Evolutionary conservation across 257 asterid species (phyloP).

Genomic region (Gentiana straminea): DNA sequence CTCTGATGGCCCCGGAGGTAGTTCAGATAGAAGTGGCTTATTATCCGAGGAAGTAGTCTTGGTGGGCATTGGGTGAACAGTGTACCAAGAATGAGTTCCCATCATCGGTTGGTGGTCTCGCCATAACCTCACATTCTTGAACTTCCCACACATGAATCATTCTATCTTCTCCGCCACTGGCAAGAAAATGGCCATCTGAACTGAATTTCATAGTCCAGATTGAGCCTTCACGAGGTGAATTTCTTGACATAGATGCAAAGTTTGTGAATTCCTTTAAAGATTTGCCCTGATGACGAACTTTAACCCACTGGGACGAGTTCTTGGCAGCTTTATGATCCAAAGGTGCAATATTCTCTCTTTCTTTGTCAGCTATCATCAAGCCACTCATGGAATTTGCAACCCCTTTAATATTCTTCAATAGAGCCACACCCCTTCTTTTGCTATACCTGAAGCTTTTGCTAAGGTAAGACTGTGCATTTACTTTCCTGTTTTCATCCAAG

Average conservation of each 20-base stretch:
- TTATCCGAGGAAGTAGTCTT: constrained; percentile 18
- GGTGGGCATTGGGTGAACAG: constrained; percentile 44
- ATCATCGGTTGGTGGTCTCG: constrained; percentile 39
- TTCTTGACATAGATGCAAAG: constrained; percentile 63
- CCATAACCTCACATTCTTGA: constrained; percentile 66
- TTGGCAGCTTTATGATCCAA: constrained; percentile 21
- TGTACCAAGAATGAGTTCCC: constrained; percentile 28
- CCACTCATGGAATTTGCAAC: constrained; percentile 50
- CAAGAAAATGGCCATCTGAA: constrained; percentile 51
- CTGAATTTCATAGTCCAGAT: constrained; percentile 71
- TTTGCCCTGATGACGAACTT: constrained; percentile 74
- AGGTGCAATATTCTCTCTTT: constrained; percentile 26
- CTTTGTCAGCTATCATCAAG: constrained; percentile 33
- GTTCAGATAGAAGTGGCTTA: constrained; percentile 42
- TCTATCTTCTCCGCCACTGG: constrained; percentile 83
- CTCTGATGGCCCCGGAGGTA: constrained; percentile 41
- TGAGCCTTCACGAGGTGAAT: constrained; percentile 79
- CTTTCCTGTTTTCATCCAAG: constrained; percentile 30
- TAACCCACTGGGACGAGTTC: constrained; percentile 56
- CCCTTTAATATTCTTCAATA: constrained; percentile 62
- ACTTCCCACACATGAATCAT: constrained; percentile 86
- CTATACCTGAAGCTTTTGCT: constrained; percentile 66
- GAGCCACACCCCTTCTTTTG: constrained; percentile 65
- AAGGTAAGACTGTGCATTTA: constrained; percentile 31
- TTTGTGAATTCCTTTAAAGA: constrained; percentile 71